Conservation (phyloP, 768 basidiomycete genomes). For the Cubamyces lactineus region DNA sequence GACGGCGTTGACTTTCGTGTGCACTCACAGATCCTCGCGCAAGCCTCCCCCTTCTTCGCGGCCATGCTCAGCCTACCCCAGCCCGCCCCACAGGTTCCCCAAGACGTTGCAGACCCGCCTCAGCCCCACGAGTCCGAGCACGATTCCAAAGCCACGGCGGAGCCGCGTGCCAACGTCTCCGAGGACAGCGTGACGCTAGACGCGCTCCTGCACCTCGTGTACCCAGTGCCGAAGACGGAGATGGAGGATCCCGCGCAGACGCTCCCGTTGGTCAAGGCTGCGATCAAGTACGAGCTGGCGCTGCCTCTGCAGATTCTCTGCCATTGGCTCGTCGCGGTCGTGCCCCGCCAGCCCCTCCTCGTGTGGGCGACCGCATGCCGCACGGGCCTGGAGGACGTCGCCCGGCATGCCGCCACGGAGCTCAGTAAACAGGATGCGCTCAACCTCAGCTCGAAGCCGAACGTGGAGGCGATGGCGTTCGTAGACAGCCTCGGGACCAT, state of each 20-base stretch:
- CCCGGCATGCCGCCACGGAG: slow-evolving; percentile 4
- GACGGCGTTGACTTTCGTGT: slow-evolving; percentile 18
- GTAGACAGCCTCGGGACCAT: neutral
- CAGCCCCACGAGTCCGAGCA: no score
- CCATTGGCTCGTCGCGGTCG: slow-evolving; percentile 1
- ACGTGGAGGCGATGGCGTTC: no score
- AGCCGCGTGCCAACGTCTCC: slow-evolving; percentile 7
- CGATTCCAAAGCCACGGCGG: no score
- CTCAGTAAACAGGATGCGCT: neutral
- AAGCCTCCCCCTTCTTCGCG: slow-evolving; percentile 40
- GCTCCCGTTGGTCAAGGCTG: slow-evolving; percentile 28
- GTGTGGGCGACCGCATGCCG: slow-evolving; percentile 17
- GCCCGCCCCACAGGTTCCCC: slow-evolving; percentile 4
- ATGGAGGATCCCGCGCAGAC: slow-evolving; percentile 9
- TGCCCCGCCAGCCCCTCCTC: slow-evolving; percentile 1
- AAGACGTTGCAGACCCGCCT: no score
- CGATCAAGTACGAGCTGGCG: slow-evolving; percentile 34
- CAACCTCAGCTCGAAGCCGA: neutral
- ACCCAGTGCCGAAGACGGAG: slow-evolving; percentile 26
- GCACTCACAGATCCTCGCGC: slow-evolving; percentile 38
- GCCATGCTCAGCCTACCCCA: slow-evolving; percentile 39
- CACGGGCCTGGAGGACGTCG: slow-evolving; percentile 12
- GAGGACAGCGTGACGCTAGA: slow-evolving; percentile 29
- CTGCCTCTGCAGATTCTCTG: slow-evolving; percentile 21
- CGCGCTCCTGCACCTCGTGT: slow-evolving; percentile 29